Evolutionary conservation across 495 filamentous ascomycete species (phyloP).

Genomic region (Hypoxylon fragiforme): DNA sequence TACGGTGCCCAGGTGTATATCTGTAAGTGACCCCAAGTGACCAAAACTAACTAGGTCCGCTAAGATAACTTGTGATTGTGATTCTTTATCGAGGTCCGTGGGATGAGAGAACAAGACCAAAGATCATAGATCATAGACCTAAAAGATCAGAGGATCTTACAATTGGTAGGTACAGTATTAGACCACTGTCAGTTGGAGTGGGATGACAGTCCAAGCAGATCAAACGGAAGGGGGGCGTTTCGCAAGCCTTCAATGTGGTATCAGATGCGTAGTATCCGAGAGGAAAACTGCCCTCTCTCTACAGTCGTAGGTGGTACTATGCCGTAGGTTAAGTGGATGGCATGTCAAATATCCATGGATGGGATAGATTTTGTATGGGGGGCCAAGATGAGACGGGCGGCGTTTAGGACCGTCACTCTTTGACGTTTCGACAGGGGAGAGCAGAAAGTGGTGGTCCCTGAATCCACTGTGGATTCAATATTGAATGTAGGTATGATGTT

Average conservation of each 20-base stretch:
- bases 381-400: constrained; percentile 47
- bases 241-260: constrained; percentile 42
- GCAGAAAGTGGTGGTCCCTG: constrained; percentile 19
- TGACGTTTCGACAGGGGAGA: constrained; percentile 49
- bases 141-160: too few species aligned
- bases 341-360: constrained; percentile 10
- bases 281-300: too few species aligned
- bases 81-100: constrained; percentile 9
- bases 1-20: too few species aligned
- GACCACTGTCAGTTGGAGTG: constrained; percentile 3
- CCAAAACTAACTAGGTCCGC: not conserved
- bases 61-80: constrained; percentile 8
- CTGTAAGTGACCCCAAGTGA: too few species aligned
- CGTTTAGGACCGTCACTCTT: constrained; percentile 48
- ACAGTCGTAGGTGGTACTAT: too few species aligned
- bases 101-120: constrained; percentile 1
- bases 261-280: constrained; percentile 41
- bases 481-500: not conserved
- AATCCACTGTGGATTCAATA: constrained; percentile 4
- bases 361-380: constrained; percentile 23
- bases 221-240: constrained; percentile 43
- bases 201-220: constrained; percentile 29
- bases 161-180: not conserved
- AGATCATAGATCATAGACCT: constrained; percentile 6
- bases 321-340: constrained; percentile 12